Conservation (phyloP, 768 basidiomycete species). For the Boletales sp. region DNA sequence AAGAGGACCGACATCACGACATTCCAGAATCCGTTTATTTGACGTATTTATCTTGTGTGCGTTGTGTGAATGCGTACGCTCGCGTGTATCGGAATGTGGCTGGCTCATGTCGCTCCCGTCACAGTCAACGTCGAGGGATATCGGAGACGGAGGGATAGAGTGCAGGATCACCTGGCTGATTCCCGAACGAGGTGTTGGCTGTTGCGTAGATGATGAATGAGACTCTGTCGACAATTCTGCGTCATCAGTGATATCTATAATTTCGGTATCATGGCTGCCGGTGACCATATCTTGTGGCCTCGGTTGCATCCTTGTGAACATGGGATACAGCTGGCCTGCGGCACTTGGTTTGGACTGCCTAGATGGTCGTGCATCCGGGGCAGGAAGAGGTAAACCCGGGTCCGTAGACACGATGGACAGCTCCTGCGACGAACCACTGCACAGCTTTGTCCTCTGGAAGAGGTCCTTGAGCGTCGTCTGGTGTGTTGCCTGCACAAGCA, state of each 20-base stretch:
- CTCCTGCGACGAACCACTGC: neutral
- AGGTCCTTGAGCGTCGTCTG: constrained; percentile 29
- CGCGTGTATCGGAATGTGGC: constrained; percentile 1
- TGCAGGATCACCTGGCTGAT: constrained; percentile 1
- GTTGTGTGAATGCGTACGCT: neutral
- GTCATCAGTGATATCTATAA: constrained; percentile 20
- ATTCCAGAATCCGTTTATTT: constrained; percentile 1
- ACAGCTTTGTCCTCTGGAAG: constrained; percentile 17
- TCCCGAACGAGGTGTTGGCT: constrained; percentile 10
- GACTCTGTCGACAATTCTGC: constrained; percentile 13
- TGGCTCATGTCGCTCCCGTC: constrained; percentile 6
- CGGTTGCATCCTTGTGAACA: constrained; percentile 16
- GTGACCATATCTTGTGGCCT: constrained; percentile 1
- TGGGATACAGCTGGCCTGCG: constrained; percentile 24
- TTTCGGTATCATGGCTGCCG: constrained; percentile 8
- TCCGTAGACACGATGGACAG: neutral
- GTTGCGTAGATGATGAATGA: constrained; percentile 3
- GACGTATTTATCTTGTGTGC: constrained; percentile 3
- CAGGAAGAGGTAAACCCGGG: neutral
- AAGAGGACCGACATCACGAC: constrained; percentile 35
- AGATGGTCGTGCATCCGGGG: neutral
- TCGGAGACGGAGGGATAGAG: constrained; percentile 5
- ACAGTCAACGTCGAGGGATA: neutral
- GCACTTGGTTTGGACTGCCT: constrained; percentile 15
- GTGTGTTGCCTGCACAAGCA: constrained; percentile 8